phyloP scores from a whole-genome alignment of 345 rosid species.

The Cardamine resedifolia region DNA sequence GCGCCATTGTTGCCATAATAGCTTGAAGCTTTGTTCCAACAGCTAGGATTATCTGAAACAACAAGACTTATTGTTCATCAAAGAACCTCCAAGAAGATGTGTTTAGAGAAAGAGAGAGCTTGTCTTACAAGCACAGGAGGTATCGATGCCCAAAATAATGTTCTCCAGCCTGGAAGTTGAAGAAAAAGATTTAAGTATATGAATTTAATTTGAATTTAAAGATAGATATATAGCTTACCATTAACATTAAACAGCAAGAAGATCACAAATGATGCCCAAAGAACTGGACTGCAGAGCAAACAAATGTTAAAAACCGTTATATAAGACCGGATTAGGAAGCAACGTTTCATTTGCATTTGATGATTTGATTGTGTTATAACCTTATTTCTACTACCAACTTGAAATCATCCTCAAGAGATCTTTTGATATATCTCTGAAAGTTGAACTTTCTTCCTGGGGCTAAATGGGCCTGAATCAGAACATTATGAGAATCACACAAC shows the following conservation, averaged over 20 bases:
- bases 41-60: conserved; percentile 84
- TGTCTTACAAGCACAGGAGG: conserved; percentile 76
- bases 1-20: conserved; percentile 77
- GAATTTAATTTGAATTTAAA: background rate
- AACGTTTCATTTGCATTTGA: background rate
- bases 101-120: background rate
- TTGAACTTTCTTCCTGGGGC: conserved; percentile 87
- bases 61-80: background rate
- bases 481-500: background rate
- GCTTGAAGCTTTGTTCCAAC: conserved; percentile 91
- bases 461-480: conserved; percentile 66
- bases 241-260: conserved; percentile 83
- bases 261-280: conserved; percentile 87
- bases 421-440: conserved; percentile 82
- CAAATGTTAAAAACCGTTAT: background rate
- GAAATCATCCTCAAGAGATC: conserved; percentile 94
- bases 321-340: background rate
- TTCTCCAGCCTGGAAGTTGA: conserved; percentile 65
- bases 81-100: conserved; percentile 7
- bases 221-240: conserved; percentile 43
- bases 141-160: conserved; percentile 83
- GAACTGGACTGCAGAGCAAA: conserved; percentile 58
- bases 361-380: conserved; percentile 40
- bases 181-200: background rate
- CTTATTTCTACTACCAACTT: conserved; percentile 80